phyloP scores from a whole-genome alignment of 768 basidiomycete genomes.

The Auriscalpium orientale region DNA sequence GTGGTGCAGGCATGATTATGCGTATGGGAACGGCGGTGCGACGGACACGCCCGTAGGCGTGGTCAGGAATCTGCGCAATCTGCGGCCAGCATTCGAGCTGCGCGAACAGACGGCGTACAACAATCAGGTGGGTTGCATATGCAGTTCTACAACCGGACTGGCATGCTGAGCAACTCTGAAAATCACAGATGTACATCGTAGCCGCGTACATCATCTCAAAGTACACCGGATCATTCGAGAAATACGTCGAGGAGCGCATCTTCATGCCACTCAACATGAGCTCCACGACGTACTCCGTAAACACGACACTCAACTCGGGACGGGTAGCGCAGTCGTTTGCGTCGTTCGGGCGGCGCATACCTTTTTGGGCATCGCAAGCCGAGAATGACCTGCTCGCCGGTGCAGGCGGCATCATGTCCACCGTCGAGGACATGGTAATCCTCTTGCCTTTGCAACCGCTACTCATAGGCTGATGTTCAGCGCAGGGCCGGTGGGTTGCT shows the following conservation, averaged over 20 bases:
- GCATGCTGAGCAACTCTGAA: no score
- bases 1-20: conserved; percentile 2
- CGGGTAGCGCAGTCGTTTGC: conserved; percentile 28
- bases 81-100: conserved; percentile 27
- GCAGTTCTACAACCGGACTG: neutral
- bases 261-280: conserved; percentile 33
- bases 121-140: conserved; percentile 20
- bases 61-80: conserved; percentile 21
- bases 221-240: conserved; percentile 26
- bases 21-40: neutral
- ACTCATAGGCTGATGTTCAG: neutral
- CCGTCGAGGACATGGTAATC: conserved; percentile 34
- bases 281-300: conserved; percentile 28
- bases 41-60: neutral
- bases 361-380: conserved; percentile 24
- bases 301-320: conserved; percentile 25
- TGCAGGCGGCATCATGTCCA: conserved; percentile 37
- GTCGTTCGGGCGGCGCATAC: conserved; percentile 23
- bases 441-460: neutral
- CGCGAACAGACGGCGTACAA: conserved; percentile 32
- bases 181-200: conserved; percentile 30
- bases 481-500: conserved; percentile 33
- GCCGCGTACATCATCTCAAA: conserved; percentile 27
- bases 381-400: conserved; percentile 23
- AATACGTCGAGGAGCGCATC: conserved; percentile 34